Evolutionary conservation across 768 basidiomycete species (phyloP), one percentile per base, ranked within the genome.

Genomic region (Xerocomellus amylosporus): DNA sequence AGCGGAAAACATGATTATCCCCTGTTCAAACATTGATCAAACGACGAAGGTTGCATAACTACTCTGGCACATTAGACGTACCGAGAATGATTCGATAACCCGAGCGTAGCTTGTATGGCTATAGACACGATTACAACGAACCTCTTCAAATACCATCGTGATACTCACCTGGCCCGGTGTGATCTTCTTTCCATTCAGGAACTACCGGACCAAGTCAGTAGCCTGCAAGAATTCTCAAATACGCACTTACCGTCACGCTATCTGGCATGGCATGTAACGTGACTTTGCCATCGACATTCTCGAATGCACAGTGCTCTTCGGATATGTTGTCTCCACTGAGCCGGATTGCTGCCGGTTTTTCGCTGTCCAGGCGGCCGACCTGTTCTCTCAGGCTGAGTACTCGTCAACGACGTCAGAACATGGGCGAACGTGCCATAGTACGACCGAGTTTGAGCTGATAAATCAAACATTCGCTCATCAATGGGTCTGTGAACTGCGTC

Each of bases 61-160:
- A 33, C 8, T 8, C n/a, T 13, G 31, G 42, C 45, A 30, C 30
- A 24, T 22, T 17, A 50, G 8, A 49, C 81, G 54, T 64, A 91
- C 90, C 96, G 47, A 99, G 82, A 69, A 99, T 99, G 65, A 99
- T 91, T 30, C 97, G 90, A 71, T 88, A 98, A 34, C 97, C 97
- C 50, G 95, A 94, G 36, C 88, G 85, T 43, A 99, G 82, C 74
- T 91, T 93, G 69, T 90, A 83, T 13, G 87, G 79, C 89, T 78
- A 58, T 17, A 61, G 26, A 57, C 46, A 54, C 54, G 26, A 53
- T 61, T 51, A 52, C 26, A 58, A 59, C 15, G 42, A 59, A 48
- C 19, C 14, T 20, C 33, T 49, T 53, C 9, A 24, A 36, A 46
- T 28, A 51, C 6, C 19, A 44, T 24, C 22, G 17, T 8, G 39